phyloP scores from a whole-genome alignment of 768 basidiomycete species.

The Auricularia sp. region DNA sequence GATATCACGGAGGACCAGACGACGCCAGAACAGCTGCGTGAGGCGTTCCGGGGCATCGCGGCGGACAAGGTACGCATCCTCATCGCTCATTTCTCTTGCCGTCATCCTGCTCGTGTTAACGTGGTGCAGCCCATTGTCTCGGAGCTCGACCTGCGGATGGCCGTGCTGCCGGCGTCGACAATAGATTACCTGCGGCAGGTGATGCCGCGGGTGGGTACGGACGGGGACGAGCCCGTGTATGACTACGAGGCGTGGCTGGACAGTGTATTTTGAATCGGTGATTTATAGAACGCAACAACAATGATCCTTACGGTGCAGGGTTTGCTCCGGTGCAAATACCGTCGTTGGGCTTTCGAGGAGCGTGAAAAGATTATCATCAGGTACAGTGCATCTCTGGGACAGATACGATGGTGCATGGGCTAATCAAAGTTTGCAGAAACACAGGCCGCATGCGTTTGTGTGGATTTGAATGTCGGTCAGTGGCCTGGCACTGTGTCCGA shows the following conservation, averaged over 20 bases:
- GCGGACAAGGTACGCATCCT: slow-evolving; percentile 61
- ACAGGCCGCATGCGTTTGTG: too few species aligned
- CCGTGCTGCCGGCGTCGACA: slow-evolving; percentile 62
- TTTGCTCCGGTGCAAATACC: too few species aligned
- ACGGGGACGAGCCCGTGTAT: slow-evolving; percentile 48
- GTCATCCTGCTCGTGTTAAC: background rate
- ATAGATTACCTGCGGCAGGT: slow-evolving; percentile 76
- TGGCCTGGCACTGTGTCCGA: too few species aligned
- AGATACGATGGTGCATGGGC: too few species aligned
- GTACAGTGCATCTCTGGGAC: too few species aligned
- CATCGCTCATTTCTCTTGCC: background rate
- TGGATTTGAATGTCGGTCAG: too few species aligned
- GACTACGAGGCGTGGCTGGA: slow-evolving; percentile 80
- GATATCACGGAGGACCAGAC: slow-evolving; percentile 95
- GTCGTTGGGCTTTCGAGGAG: too few species aligned
- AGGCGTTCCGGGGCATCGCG: slow-evolving; percentile 88
- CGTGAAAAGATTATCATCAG: too few species aligned
- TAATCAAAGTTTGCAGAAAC: too few species aligned
- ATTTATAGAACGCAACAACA: too few species aligned
- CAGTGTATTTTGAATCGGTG: slow-evolving; percentile 43
- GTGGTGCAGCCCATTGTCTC: slow-evolving; percentile 73
- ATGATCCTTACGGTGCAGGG: too few species aligned
- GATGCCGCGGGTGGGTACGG: slow-evolving; percentile 43
- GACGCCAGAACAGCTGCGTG: slow-evolving; percentile 81
- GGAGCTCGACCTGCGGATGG: slow-evolving; percentile 82